phyloP scores from a whole-genome alignment of 768 basidiomycete species.

The Suillus ampliporus region DNA sequence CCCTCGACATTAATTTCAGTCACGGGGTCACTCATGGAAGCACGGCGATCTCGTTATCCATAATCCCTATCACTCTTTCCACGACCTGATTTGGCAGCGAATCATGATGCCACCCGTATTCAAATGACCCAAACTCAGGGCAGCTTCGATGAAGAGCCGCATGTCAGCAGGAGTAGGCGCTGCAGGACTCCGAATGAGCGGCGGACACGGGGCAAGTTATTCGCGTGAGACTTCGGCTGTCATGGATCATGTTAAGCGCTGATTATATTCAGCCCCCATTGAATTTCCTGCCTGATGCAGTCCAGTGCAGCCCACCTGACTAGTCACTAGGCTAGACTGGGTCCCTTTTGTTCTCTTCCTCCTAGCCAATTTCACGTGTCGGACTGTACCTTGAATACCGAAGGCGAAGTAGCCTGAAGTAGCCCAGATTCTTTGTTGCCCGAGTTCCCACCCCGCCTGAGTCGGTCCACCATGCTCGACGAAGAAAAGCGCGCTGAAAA shows the following conservation, averaged over 20 bases:
- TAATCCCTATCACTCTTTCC: too few species aligned
- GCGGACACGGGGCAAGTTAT: neutral
- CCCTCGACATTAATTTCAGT: too few species aligned
- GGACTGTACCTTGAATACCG: neutral
- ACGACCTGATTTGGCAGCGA: too few species aligned
- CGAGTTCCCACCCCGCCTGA: neutral
- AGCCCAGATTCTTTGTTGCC: neutral
- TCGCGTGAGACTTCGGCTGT: neutral
- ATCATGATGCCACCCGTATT: too few species aligned
- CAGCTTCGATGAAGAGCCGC: too few species aligned
- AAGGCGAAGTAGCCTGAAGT: neutral
- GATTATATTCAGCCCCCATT: neutral
- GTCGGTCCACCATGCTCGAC: slow-evolving; percentile 9
- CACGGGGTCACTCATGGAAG: too few species aligned
- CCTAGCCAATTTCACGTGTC: neutral
- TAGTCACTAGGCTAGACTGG: too few species aligned
- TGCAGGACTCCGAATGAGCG: neutral
- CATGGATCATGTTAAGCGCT: neutral
- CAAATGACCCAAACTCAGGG: too few species aligned
- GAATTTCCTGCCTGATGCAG: neutral
- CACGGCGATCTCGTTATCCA: too few species aligned
- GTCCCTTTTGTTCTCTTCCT: neutral
- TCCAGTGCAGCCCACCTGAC: slow-evolving; percentile 1
- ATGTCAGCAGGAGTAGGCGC: neutral
- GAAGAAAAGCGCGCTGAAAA: slow-evolving; percentile 14